Evolutionary conservation across 306 rosid species (phyloP).

Genomic region (Mimosa pudica): DNA sequence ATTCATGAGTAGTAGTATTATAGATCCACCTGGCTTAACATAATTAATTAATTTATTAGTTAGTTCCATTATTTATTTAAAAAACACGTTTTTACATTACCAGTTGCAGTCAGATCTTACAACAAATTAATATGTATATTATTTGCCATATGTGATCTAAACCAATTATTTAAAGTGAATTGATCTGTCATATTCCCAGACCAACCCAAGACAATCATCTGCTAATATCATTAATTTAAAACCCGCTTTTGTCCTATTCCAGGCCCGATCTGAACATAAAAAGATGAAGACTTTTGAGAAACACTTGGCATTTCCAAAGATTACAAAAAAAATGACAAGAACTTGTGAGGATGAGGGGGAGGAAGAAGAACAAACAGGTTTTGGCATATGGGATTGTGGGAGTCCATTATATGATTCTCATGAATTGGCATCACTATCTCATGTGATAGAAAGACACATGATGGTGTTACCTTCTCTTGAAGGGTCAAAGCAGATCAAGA

Average conservation of each 20-base stretch:
- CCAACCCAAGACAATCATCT: constrained; percentile 33
- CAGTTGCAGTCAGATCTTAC: too few species aligned
- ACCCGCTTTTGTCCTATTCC: background rate
- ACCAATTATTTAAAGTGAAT: constrained; percentile 35
- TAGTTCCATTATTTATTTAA: background rate
- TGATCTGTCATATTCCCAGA: constrained; percentile 51
- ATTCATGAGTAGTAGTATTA: background rate
- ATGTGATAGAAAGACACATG: constrained; percentile 72
- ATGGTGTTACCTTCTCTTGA: constrained; percentile 51
- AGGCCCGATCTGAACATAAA: constrained; percentile 22
- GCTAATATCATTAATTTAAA: constrained; percentile 24
- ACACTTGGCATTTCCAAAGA: background rate
- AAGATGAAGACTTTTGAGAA: background rate
- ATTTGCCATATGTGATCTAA: constrained; percentile 10
- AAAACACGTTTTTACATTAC: background rate
- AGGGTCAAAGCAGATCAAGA: constrained; percentile 49
- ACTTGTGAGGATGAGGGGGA: constrained; percentile 13
- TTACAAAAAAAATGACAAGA: constrained; percentile 39
- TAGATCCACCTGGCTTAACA: background rate
- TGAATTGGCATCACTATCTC: constrained; percentile 62
- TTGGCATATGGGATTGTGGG: constrained; percentile 81
- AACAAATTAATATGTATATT: background rate
- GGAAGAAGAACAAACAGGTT: constrained; percentile 26
- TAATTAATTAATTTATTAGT: background rate
- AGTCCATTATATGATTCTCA: constrained; percentile 81